Evolutionary conservation across 106 monocot species (phyloP).

Genomic region (Dendrobium officinale): DNA sequence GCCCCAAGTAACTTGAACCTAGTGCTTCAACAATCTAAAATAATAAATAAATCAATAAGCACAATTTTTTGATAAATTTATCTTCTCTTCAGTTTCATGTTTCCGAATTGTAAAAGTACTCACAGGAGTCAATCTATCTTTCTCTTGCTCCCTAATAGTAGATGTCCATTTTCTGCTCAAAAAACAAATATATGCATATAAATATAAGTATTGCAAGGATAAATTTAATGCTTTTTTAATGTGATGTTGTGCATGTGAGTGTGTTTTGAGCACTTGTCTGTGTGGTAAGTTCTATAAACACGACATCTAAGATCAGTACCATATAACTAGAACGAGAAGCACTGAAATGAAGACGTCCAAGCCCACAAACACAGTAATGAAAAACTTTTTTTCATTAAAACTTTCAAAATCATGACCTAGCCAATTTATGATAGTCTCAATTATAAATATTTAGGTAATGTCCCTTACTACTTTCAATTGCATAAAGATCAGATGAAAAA

Average conservation of each 20-base stretch:
- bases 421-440: neutral
- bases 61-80: neutral
- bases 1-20: constrained; percentile 71
- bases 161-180: constrained; percentile 75
- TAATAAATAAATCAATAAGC: constrained; percentile 2
- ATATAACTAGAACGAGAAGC: neutral
- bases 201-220: neutral
- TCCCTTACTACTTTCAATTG: neutral
- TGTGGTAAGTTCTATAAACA: neutral
- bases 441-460: neutral
- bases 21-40: constrained; percentile 88
- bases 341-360: neutral
- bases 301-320: neutral
- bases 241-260: neutral
- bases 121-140: constrained; percentile 79
- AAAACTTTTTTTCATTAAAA: neutral
- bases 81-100: neutral
- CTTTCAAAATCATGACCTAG: too few species aligned
- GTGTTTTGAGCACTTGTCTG: neutral
- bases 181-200: neutral
- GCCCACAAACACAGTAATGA: neutral
- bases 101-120: constrained; percentile 25
- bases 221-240: neutral
- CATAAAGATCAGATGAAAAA: neutral
- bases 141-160: constrained; percentile 70